These are phyloP conservation scores for Alliaria petiolata DNA, from an alignment of 345 rosid species.

Conservation along the genomic window DNA sequence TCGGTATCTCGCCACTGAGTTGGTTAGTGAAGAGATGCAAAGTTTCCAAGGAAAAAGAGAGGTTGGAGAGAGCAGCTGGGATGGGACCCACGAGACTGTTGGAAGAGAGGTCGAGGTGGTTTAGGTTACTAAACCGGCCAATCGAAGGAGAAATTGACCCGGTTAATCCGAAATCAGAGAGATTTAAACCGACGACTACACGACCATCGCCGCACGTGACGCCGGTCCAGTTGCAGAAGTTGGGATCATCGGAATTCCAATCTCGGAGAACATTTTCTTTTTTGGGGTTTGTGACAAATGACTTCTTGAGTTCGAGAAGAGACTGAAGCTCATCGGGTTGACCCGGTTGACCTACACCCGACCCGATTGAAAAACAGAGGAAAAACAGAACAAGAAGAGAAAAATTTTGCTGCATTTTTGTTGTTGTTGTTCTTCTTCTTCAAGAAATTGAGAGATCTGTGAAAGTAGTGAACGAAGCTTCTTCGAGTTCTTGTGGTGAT, in stretches of 20 bases:
- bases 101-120: slow-evolving; percentile 59
- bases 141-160: slow-evolving; percentile 53
- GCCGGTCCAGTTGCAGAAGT: slow-evolving; percentile 66
- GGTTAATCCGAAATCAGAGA: slow-evolving; percentile 55
- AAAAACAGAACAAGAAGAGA: slow-evolving; percentile 9
- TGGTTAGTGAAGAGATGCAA: slow-evolving; percentile 61
- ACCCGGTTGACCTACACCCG: background rate
- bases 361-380: background rate
- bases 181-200: slow-evolving; percentile 49
- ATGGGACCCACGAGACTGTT: slow-evolving; percentile 57
- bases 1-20: slow-evolving; percentile 69
- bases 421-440: too few relatives aligned
- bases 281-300: slow-evolving; percentile 35
- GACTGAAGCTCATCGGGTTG: slow-evolving; percentile 10
- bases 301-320: slow-evolving; percentile 37
- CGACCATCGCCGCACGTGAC: slow-evolving; percentile 54
- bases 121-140: slow-evolving; percentile 47
- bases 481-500: background rate
- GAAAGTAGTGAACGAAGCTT: background rate
- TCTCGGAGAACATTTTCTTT: slow-evolving; percentile 41
- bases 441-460: background rate
- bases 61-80: slow-evolving; percentile 63
- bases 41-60: slow-evolving; percentile 51
- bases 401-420: slow-evolving; percentile 13
- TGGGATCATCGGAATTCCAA: slow-evolving; percentile 48